Base-by-base conservation (phyloP, 139 green algal genomes). In the Chlorella sp. region DNA sequence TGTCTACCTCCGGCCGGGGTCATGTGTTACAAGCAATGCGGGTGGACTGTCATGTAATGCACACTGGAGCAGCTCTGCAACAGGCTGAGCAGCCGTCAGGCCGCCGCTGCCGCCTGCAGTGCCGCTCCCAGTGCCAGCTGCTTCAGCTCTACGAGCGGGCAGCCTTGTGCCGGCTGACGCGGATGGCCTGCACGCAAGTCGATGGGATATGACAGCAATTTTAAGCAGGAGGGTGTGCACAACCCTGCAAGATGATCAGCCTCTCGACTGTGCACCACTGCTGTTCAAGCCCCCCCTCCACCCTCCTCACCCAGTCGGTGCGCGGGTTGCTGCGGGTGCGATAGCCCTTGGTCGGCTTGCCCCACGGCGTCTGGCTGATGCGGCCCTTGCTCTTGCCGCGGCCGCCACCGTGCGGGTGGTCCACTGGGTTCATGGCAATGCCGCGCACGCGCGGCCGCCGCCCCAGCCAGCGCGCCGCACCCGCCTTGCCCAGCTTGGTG, bases 391-490 rank as follows among this genome's bases (percentile, higher is more conserved):
- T 93, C 89, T 95, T 96, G 65, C 92, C 94, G 65, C 90, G 89
- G 39, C 96, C 91, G 30, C 95, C 96, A 38, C 95, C 96, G 78
- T 97, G 93, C 13, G 97, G 97, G 87, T 99, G 97, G 80, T 99
- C 97, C 41, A 98, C 91, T 11, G 94, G 91, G 85, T 99, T 99
- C 96, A 98, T 99, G 44, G 96, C 96, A 60, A 98, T 91, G 81
- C 96, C 97, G 11, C 96, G 89, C 79, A 96, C 92, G 23, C 36
- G 87, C 16, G 93, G 88, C 79, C 92, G 85, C 55, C 89, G 72
- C 60, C 94, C 94, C 15, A 84, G 60, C 90, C 92, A 94, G 20
- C 93, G 89, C 38, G 74, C 88, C n/a, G 88, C 91, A 5, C 95
- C 95, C 20, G 94, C 95, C 82, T 98, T 98, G 41, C 93, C 95